These are phyloP conservation scores for Aspergillus cejpii DNA, from an alignment of 2,329 filamentous ascomycete species.

Conservation along the genomic window DNA sequence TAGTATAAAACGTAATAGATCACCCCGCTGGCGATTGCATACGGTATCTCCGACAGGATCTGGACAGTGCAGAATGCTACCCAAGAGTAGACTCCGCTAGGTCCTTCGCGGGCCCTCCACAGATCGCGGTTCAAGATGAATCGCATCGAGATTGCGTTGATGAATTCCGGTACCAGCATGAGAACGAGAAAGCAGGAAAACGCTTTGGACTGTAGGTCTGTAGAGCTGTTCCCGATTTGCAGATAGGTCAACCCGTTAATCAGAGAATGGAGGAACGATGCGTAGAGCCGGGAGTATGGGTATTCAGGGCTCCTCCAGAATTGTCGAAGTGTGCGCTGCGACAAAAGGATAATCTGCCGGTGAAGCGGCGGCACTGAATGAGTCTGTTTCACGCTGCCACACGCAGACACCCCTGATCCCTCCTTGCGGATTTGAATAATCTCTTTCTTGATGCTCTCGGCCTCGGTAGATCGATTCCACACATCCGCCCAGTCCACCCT, in stretches of 20 bases:
- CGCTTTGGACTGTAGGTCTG: conserved; percentile 62
- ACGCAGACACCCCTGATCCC: conserved; percentile 37
- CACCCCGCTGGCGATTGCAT: conserved; percentile 53
- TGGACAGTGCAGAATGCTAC: conserved; percentile 63
- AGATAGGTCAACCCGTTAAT: conserved; percentile 71
- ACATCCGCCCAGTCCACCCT: conserved; percentile 61
- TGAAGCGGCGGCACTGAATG: conserved; percentile 42
- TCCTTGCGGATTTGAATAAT: conserved; percentile 52
- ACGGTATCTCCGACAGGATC: conserved; percentile 62
- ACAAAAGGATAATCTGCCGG: conserved; percentile 58
- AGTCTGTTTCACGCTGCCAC: conserved; percentile 18
- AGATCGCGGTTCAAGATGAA: conserved; percentile 63
- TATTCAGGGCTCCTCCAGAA: conserved; percentile 69
- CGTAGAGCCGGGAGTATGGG: conserved; percentile 65
- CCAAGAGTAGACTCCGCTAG: conserved; percentile 65
- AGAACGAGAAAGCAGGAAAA: conserved; percentile 61
- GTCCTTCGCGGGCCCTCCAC: conserved; percentile 62
- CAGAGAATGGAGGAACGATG: conserved; percentile 58
- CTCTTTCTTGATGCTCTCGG: conserved; percentile 51
- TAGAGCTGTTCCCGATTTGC: conserved; percentile 55
- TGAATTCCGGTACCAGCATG: conserved; percentile 58
- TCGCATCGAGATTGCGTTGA: conserved; percentile 63
- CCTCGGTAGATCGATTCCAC: conserved; percentile 58
- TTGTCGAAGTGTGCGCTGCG: conserved; percentile 59
- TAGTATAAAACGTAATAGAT: conserved; percentile 68